Conservation (phyloP, 2,329 filamentous ascomycete genomes). For the Graphilbum sp. region DNA sequence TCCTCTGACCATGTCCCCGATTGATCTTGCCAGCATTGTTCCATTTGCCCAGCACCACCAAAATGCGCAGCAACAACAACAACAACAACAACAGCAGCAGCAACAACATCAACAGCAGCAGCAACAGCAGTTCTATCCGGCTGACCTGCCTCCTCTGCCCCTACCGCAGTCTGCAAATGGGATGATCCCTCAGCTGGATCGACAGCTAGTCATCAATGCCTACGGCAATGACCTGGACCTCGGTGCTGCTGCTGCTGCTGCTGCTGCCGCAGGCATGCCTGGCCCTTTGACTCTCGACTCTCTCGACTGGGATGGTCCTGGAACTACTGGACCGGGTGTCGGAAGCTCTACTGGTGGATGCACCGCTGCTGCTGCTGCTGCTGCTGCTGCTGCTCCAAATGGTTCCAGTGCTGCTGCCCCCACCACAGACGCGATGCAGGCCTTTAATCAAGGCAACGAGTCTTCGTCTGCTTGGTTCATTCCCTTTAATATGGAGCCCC, state of each 20-base stretch:
- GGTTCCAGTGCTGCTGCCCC: background rate
- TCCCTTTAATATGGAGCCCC: conserved; percentile 80
- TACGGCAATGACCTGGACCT: conserved; percentile 41
- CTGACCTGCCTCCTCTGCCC: conserved; percentile 35
- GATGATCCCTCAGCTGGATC: conserved; percentile 53
- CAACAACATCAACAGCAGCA: conserved; percentile 7
- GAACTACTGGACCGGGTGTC: conserved; percentile 9
- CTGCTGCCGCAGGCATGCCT: conserved; percentile 26
- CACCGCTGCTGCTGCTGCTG: background rate
- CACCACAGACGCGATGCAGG: conserved; percentile 11
- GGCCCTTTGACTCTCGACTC: conserved; percentile 25
- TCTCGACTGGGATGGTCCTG: conserved; percentile 21
- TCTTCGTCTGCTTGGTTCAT: conserved; percentile 69
- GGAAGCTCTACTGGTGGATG: background rate
- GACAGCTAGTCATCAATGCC: conserved; percentile 60
- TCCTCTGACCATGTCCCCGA: conserved; percentile 26
- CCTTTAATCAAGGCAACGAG: conserved; percentile 22
- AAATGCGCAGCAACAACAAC: conserved; percentile 11
- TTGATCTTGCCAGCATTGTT: conserved; percentile 30
- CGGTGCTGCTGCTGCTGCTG: background rate
- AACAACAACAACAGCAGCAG: conserved; percentile 3
- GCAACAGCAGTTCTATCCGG: conserved; percentile 26
- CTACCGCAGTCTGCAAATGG: conserved; percentile 29
- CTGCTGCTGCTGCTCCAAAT: background rate
- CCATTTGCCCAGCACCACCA: conserved; percentile 16